Evolutionary conservation across 768 basidiomycete genomes (phyloP).

Genomic region (Tylopilus sp.): DNA sequence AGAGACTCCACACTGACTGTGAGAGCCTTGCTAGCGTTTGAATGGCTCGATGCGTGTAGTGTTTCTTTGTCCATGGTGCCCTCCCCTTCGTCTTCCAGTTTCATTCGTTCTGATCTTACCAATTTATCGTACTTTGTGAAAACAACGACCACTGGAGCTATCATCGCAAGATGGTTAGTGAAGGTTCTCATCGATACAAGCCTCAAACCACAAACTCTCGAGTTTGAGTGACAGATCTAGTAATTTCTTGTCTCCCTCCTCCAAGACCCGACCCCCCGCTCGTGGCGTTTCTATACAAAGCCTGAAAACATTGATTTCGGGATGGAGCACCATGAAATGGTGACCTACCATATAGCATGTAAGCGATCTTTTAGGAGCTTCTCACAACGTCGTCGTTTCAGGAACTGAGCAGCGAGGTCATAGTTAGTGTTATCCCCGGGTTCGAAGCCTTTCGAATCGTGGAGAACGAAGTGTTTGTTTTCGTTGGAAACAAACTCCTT

Average conservation of each 20-base stretch:
- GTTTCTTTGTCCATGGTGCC: background rate
- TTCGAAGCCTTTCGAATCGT: slow-evolving; percentile 4
- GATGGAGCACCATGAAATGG: background rate
- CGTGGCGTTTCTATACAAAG: slow-evolving; percentile 8
- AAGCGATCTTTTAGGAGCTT: background rate
- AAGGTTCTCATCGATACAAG: background rate
- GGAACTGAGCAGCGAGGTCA: background rate
- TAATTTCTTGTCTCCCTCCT: slow-evolving; percentile 4
- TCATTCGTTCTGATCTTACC: background rate
- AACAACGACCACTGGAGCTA: slow-evolving; percentile 5
- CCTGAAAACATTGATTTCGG: background rate
- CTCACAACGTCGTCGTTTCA: background rate
- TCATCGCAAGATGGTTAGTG: background rate
- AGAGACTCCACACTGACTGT: background rate
- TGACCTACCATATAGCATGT: slow-evolving; percentile 2
- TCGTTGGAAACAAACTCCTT: slow-evolving; percentile 6
- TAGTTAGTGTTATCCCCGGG: background rate
- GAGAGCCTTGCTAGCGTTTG: background rate
- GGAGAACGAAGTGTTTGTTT: slow-evolving; percentile 2
- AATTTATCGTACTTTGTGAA: slow-evolving; percentile 8
- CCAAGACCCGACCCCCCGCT: slow-evolving; percentile 3
- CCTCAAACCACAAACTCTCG: background rate
- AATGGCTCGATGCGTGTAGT: background rate
- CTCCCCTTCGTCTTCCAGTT: background rate
- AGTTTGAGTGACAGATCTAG: background rate